Percentiles rank a stretch among this genome's conserved stretches.
Evolutionary conservation across 2,329 filamentous ascomycete species (phyloP).

Genomic region (Talaromyces atroroseus): DNA sequence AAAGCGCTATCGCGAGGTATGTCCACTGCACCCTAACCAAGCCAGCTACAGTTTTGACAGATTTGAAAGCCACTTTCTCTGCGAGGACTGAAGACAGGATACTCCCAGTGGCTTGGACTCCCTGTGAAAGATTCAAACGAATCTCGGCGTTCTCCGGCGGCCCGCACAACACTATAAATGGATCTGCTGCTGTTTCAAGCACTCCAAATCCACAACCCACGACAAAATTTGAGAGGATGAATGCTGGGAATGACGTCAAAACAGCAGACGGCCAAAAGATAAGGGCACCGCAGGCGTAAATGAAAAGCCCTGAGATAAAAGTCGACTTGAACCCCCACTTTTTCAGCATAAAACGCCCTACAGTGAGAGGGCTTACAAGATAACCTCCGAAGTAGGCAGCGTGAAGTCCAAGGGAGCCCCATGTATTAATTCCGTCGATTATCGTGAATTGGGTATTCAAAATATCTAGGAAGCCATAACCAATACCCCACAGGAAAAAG

Average conservation of each 20-base stretch:
- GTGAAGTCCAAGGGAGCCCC: slow-evolving; percentile 46
- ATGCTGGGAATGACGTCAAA: slow-evolving; percentile 55
- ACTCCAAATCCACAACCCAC: slow-evolving; percentile 56
- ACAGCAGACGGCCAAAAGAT: slow-evolving; percentile 63
- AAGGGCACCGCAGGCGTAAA: slow-evolving; percentile 58
- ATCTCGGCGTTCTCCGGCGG: slow-evolving; percentile 56
- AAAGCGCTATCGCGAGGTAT: slow-evolving; percentile 58
- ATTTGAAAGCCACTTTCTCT: slow-evolving; percentile 52
- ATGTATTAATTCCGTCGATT: slow-evolving; percentile 38
- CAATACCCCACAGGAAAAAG: slow-evolving; percentile 86
- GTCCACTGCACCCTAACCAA: slow-evolving; percentile 60
- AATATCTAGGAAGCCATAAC: slow-evolving; percentile 78
- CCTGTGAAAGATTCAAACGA: slow-evolving; percentile 56
- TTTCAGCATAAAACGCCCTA: slow-evolving; percentile 52
- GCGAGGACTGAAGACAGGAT: slow-evolving; percentile 57
- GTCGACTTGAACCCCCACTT: slow-evolving; percentile 59
- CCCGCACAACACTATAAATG: slow-evolving; percentile 58
- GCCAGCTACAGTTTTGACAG: slow-evolving; percentile 43
- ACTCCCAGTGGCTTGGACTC: slow-evolving; percentile 56
- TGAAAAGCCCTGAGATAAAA: slow-evolving; percentile 54
- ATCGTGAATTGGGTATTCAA: slow-evolving; percentile 62
- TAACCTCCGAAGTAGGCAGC: slow-evolving; percentile 58
- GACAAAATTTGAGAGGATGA: slow-evolving; percentile 59
- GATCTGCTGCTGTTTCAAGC: slow-evolving; percentile 56
- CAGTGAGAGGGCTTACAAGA: slow-evolving; percentile 49